A percentile compares a stretch with the other conserved stretches of the same genome.
These are phyloP conservation scores for Boletus barrowsii DNA, from an alignment of 768 basidiomycete species.

Conservation along the genomic window DNA sequence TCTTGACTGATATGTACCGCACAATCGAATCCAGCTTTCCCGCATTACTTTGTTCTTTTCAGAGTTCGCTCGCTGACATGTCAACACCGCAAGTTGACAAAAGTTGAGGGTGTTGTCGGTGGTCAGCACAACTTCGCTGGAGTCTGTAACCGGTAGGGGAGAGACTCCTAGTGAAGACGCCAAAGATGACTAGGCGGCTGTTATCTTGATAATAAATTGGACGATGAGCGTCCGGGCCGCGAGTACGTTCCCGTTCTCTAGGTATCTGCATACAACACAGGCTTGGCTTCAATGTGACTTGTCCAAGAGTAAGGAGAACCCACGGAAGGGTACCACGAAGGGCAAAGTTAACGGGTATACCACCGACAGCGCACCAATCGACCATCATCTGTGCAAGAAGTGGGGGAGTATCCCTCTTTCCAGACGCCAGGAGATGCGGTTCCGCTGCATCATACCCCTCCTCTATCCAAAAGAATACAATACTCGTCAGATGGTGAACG, in stretches of 20 bases:
- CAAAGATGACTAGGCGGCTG: constrained; percentile 43
- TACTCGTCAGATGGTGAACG: neutral
- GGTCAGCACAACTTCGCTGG: constrained; percentile 71
- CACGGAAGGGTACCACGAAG: constrained; percentile 84
- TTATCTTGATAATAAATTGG: constrained; percentile 67
- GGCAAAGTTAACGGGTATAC: constrained; percentile 69
- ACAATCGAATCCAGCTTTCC: constrained; percentile 82
- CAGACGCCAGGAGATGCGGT: constrained; percentile 77
- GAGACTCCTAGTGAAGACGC: constrained; percentile 39
- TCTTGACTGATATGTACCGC: constrained; percentile 77
- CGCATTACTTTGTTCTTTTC: constrained; percentile 72
- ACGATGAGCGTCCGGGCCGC: constrained; percentile 89
- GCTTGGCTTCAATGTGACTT: constrained; percentile 1
- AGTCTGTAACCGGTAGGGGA: constrained; percentile 43
- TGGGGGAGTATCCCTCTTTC: constrained; percentile 85
- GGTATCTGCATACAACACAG: constrained; percentile 46
- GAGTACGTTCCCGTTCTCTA: constrained; percentile 86
- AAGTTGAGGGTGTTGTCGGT: constrained; percentile 81
- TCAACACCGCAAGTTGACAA: constrained; percentile 81
- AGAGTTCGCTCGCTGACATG: constrained; percentile 84
- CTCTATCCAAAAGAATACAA: constrained; percentile 45
- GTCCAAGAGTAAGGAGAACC: constrained; percentile 10
- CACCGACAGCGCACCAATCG: constrained; percentile 65
- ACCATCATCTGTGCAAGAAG: constrained; percentile 83
- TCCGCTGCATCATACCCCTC: constrained; percentile 74